Percentiles rank a stretch among this genome's conserved stretches.
phyloP scores from a whole-genome alignment of 805 yeast genomes.

The Citeromyces matritensis region DNA sequence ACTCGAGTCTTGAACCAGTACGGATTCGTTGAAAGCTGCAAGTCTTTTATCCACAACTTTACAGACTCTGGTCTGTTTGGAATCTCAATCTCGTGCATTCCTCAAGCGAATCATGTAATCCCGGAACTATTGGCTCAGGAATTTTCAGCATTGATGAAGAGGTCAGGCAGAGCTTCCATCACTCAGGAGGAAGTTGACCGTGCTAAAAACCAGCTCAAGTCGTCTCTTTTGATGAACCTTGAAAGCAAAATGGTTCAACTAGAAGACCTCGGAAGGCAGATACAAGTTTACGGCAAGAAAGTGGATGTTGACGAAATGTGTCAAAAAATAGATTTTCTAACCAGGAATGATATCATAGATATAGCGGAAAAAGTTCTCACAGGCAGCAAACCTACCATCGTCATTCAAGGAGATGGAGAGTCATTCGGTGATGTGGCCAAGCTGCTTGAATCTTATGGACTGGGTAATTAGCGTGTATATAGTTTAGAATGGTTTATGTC shows the following conservation, averaged over 20 bases:
- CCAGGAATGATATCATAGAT: slow-evolving; percentile 49
- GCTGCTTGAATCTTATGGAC: slow-evolving; percentile 53
- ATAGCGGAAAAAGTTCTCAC: slow-evolving; percentile 69
- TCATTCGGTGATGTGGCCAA: slow-evolving; percentile 72
- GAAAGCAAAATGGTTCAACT: slow-evolving; percentile 89
- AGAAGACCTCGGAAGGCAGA: slow-evolving; percentile 92
- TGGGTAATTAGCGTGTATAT: too few species aligned
- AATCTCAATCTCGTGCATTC: slow-evolving; percentile 69
- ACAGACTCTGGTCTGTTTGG: slow-evolving; percentile 89
- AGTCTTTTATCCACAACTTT: slow-evolving; percentile 80
- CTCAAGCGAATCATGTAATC: slow-evolving; percentile 73
- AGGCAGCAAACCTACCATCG: slow-evolving; percentile 68
- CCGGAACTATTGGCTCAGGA: slow-evolving; percentile 68
- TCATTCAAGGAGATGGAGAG: slow-evolving; percentile 79
- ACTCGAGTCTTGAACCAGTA: slow-evolving; percentile 83
- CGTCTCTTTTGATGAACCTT: slow-evolving; percentile 80
- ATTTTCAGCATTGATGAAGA: slow-evolving; percentile 25
- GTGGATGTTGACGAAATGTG: slow-evolving; percentile 76
- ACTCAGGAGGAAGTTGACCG: slow-evolving; percentile 63
- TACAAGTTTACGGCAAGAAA: slow-evolving; percentile 68
- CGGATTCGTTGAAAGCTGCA: slow-evolving; percentile 81
- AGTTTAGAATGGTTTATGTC: too few species aligned
- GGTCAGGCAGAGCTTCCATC: slow-evolving; percentile 41
- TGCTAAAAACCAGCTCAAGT: slow-evolving; percentile 84
- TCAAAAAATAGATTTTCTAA: slow-evolving; percentile 50